Conservation (phyloP, 2,329 filamentous ascomycete species). For the Xylariomycetidae sp. region DNA sequence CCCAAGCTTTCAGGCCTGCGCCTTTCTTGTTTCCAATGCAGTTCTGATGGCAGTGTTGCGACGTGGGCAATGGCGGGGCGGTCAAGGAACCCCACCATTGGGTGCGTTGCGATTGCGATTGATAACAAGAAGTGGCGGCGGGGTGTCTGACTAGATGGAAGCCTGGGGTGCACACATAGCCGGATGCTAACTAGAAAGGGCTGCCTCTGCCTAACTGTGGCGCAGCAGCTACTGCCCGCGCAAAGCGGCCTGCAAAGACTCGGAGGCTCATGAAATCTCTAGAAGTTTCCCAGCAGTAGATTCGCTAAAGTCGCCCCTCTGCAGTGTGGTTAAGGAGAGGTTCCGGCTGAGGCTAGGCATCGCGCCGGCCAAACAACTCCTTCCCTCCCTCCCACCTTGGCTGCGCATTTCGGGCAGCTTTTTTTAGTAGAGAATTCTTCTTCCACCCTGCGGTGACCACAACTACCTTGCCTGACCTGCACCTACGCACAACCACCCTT, state of each 20-base stretch:
- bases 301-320: constrained; percentile 3
- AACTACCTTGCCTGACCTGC: constrained; percentile 1
- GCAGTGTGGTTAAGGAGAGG: constrained; percentile 21
- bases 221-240: no score
- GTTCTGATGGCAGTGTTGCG: no score
- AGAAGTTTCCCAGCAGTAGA: constrained; percentile 19
- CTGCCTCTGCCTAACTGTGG: constrained; percentile 4
- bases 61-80: no score
- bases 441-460: constrained; percentile 4
- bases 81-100: no score
- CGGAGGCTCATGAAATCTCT: constrained; percentile 25
- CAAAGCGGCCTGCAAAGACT: no score
- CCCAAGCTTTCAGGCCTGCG: no score
- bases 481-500: not conserved
- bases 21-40: no score
- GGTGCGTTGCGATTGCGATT: no score
- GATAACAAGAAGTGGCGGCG: no score
- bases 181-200: no score
- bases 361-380: constrained; percentile 8
- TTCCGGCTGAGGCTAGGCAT: constrained; percentile 13
- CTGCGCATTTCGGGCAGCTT: constrained; percentile 23
- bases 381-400: constrained; percentile 14
- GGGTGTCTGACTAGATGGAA: no score
- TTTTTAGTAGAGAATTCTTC: constrained; percentile 12
- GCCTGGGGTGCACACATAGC: no score